Conservation (phyloP, 768 basidiomycete species). For the Paxillus involutus region DNA sequence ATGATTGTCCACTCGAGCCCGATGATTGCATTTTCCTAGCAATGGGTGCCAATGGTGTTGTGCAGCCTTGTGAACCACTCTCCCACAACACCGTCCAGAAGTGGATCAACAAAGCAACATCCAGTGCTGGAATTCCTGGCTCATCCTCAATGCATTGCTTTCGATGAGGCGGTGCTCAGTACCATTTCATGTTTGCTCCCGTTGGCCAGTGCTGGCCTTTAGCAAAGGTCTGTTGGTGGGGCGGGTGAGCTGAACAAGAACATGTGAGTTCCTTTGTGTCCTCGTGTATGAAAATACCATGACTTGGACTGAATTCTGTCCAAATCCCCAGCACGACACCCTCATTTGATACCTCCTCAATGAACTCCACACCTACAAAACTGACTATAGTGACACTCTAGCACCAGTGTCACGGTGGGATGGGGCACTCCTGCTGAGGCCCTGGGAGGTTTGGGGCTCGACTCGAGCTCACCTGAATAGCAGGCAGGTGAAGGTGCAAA, state of each 20-base stretch:
- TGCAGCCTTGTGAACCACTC: conserved; percentile 23
- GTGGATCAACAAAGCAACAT: conserved; percentile 25
- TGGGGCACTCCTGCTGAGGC: too few relatives aligned
- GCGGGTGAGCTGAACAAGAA: conserved; percentile 40
- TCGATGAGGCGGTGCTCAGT: conserved; percentile 4
- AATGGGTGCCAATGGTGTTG: conserved; percentile 24
- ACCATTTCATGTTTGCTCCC: conserved; percentile 39
- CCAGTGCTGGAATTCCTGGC: not conserved
- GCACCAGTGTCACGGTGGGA: not conserved
- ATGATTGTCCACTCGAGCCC: conserved; percentile 7
- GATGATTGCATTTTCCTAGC: conserved; percentile 36
- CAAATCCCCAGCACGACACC: not conserved
- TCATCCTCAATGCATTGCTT: conserved; percentile 27
- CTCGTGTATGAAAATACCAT: too few relatives aligned
- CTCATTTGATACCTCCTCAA: conserved; percentile 26
- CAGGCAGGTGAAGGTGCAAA: too few relatives aligned
- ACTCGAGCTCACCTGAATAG: too few relatives aligned
- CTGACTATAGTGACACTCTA: conserved; percentile 19
- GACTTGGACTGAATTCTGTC: not conserved
- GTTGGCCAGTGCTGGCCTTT: conserved; percentile 36
- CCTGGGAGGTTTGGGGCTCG: too few relatives aligned
- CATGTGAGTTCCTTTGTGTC: conserved; percentile 25
- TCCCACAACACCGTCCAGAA: conserved; percentile 30
- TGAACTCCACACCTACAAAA: conserved; percentile 25
- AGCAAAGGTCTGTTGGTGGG: conserved; percentile 39